A percentile compares a stretch with the other conserved stretches of the same genome.
These are phyloP conservation scores for Cryptosporidium parvum DNA, from an alignment of 169 alveolate genomes.

Conservation along the genomic window DNA sequence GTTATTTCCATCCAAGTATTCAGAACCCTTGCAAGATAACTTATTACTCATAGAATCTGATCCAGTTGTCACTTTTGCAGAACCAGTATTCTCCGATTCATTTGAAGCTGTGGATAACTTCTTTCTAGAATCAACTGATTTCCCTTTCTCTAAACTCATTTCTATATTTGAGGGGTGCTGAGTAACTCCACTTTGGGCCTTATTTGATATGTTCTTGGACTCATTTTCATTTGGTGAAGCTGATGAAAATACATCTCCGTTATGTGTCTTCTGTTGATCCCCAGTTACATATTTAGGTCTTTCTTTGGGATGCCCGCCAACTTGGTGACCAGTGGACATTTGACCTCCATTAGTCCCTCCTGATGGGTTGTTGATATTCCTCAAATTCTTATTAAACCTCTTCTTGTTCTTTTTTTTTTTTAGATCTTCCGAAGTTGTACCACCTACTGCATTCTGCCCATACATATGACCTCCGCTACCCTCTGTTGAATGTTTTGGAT, in stretches of 20 bases:
- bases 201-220: not conserved
- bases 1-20: not conserved
- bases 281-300: not conserved
- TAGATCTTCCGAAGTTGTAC: not conserved
- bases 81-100: not conserved
- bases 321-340: not conserved
- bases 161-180: not conserved
- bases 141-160: not conserved
- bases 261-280: not conserved
- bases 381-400: not conserved
- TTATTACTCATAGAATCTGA: not conserved
- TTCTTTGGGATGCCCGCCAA: not conserved
- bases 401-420: conserved; percentile 9
- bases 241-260: not conserved
- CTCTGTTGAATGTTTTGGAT: not conserved
- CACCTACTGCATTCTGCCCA: not conserved
- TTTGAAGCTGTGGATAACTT: not conserved
- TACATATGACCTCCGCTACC: not conserved
- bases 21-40: not conserved
- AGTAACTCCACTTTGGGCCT: not conserved
- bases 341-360: not conserved
- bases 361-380: not conserved
- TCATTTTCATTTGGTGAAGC: conserved; percentile 21
- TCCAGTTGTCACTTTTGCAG: not conserved
- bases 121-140: not conserved